A percentile compares a stretch with the other conserved stretches of the same genome.
Conservation (phyloP, 2,329 filamentous ascomycete species). For the Apiospora sp. region DNA sequence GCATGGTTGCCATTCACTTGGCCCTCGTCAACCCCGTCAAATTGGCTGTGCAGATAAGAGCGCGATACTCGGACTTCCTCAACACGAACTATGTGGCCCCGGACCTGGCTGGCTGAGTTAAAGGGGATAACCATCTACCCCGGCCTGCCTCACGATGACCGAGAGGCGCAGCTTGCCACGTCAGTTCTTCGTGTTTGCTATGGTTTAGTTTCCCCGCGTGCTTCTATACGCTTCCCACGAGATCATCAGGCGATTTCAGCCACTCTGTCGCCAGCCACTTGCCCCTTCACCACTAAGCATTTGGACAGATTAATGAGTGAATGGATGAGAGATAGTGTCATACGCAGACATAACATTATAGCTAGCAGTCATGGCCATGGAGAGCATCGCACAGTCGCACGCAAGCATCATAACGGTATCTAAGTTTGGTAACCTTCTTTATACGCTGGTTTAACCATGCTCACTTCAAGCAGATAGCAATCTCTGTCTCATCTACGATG, state of each 20-base stretch:
- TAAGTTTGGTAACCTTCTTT: neutral
- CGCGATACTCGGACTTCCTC: neutral
- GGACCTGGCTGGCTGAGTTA: neutral
- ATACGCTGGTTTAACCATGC: slow-evolving; percentile 6
- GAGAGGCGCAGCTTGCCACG: neutral
- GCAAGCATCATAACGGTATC: neutral
- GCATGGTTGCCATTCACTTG: neutral
- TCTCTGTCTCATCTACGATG: slow-evolving; percentile 6
- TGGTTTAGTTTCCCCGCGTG: no score
- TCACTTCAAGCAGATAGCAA: slow-evolving; percentile 9
- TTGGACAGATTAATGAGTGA: neutral
- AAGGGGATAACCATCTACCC: neutral
- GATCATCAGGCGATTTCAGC: neutral
- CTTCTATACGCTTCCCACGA: neutral
- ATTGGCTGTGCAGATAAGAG: neutral
- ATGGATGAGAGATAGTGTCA: neutral
- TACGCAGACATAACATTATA: no score
- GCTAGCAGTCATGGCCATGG: neutral
- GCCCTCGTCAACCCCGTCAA: neutral
- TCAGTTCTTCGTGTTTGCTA: neutral
- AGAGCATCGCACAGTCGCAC: neutral
- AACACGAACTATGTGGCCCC: neutral
- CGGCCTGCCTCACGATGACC: neutral
- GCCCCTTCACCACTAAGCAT: neutral
- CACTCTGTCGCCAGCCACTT: no score